Evolutionary conservation across 2,329 filamentous ascomycete genomes (phyloP).

Genomic region (Alternaria solani): DNA sequence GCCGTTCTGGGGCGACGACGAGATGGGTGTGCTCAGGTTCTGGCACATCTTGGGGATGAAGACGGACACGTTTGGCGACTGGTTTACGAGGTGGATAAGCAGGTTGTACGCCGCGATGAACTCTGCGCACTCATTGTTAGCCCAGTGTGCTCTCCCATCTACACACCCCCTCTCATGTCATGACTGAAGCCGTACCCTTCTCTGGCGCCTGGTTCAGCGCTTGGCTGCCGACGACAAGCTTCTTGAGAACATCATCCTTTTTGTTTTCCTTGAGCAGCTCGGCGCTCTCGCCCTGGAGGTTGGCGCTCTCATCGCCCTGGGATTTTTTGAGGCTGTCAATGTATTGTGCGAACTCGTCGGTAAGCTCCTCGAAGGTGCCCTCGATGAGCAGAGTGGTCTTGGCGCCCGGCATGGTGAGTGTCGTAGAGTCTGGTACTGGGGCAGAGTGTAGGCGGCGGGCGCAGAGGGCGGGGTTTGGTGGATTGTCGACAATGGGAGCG

Average conservation of each 20-base stretch:
- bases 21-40: conserved; percentile 83
- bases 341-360: conserved; percentile 93
- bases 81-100: conserved; percentile 88
- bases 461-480: conserved; percentile 32
- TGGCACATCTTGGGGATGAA: conserved; percentile 88
- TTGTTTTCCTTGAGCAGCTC: conserved; percentile 73
- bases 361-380: conserved; percentile 91
- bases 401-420: conserved; percentile 64
- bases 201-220: conserved; percentile 86
- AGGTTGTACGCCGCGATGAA: conserved; percentile 97
- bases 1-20: conserved; percentile 85
- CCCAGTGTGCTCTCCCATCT: conserved; percentile 14
- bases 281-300: conserved; percentile 69
- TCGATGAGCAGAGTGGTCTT: conserved; percentile 77
- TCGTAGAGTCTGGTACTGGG: conserved; percentile 33
- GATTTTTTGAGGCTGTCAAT: conserved; percentile 80
- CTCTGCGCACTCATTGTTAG: conserved; percentile 62
- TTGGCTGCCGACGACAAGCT: conserved; percentile 81
- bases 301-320: conserved; percentile 61
- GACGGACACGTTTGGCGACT: conserved; percentile 83
- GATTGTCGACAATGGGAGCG: conserved; percentile 32
- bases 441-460: conserved; percentile 25
- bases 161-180: conserved; percentile 9
- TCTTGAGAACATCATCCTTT: conserved; percentile 85
- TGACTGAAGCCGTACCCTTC: conserved; percentile 65